Conservation (phyloP, 2,329 filamentous ascomycete species). For the Colletotrichum gloeosporioides region DNA sequence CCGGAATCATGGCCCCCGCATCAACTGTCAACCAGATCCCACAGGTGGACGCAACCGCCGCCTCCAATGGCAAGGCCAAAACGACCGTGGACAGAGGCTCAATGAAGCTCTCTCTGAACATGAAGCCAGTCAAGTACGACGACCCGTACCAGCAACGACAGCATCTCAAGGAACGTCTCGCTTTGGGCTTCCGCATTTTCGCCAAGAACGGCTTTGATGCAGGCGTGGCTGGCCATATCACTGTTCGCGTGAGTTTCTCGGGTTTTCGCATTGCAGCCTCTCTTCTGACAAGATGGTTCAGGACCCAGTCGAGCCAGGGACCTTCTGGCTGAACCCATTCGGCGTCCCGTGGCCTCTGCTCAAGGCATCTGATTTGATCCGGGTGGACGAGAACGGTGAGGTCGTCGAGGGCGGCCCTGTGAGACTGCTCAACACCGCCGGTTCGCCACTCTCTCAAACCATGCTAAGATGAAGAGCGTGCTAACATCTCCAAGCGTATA, state of each 20-base stretch:
- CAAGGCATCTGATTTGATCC: constrained; percentile 70
- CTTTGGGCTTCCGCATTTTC: constrained; percentile 63
- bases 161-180: constrained; percentile 59
- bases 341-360: constrained; percentile 67
- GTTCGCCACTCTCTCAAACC: background rate
- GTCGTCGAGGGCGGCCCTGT: constrained; percentile 64
- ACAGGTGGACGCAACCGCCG: background rate
- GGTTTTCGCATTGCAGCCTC: background rate
- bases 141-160: constrained; percentile 47
- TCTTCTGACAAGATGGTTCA: background rate
- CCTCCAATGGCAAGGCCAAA: constrained; percentile 3
- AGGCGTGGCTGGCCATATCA: constrained; percentile 71
- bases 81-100: background rate
- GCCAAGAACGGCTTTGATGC: constrained; percentile 63
- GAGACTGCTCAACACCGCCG: constrained; percentile 15
- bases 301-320: constrained; percentile 63
- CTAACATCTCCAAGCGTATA: constrained; percentile 38
- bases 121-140: constrained; percentile 23
- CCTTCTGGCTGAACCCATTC: constrained; percentile 74
- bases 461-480: background rate
- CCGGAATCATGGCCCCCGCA: constrained; percentile 3
- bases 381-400: constrained; percentile 64
- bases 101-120: background rate
- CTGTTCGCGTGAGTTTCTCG: constrained; percentile 44
- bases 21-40: background rate